These are phyloP conservation scores for Trichoderma endophyticum DNA, from an alignment of 2,329 filamentous ascomycete species.

Conservation along the genomic window DNA sequence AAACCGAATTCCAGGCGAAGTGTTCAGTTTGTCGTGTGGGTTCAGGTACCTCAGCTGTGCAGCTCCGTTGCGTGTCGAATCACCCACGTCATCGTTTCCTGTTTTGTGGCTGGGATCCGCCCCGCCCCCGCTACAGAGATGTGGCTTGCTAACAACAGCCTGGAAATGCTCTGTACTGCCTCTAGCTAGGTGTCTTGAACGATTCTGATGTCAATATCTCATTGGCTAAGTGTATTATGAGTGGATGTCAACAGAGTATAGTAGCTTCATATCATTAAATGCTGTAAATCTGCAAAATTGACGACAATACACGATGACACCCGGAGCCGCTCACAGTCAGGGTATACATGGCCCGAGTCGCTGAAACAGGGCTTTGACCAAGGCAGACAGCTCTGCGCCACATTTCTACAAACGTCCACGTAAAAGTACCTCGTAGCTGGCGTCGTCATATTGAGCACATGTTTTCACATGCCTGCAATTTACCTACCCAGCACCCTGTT, in stretches of 20 bases:
- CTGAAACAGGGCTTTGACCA: not conserved
- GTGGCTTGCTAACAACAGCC: conserved; percentile 4
- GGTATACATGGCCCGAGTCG: not conserved
- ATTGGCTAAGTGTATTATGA: not conserved
- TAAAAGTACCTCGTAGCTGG: not conserved
- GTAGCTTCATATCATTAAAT: not conserved
- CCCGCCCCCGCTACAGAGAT: conserved; percentile 24
- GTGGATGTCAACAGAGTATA: no score
- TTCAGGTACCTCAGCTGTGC: conserved; percentile 12
- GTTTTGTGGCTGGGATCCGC: conserved; percentile 28
- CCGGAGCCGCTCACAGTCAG: not conserved
- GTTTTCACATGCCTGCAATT: not conserved
- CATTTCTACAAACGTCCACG: not conserved
- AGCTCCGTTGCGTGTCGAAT: conserved; percentile 22
- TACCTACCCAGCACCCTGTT: not conserved
- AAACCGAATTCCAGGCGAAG: not conserved
- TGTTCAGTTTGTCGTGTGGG: conserved; percentile 14
- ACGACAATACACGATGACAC: no score
- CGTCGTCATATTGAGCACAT: not conserved
- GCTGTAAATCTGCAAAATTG: not conserved
- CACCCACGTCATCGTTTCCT: conserved; percentile 35
- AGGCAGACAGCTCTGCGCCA: conserved; percentile 2
- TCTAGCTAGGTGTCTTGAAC: not conserved
- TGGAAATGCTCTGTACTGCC: not conserved
- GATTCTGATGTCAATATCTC: not conserved